phyloP scores from a whole-genome alignment of 495 filamentous ascomycete species.

The Penicillium parvum region DNA sequence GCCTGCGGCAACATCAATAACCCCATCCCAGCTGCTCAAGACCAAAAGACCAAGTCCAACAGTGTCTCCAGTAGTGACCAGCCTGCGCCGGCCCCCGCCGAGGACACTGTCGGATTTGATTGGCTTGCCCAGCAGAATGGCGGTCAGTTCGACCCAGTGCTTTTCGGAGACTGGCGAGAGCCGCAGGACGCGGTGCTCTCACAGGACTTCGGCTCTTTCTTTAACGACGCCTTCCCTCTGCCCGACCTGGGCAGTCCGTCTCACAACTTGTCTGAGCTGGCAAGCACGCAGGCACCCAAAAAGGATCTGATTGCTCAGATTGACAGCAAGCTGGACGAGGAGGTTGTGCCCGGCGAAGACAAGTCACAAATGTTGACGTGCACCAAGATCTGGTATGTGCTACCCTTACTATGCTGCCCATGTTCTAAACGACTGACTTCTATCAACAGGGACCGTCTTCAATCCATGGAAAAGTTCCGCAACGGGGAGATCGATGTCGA shows the following conservation, averaged over 20 bases:
- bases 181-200: conserved; percentile 69
- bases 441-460: conserved; percentile 76
- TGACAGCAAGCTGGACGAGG: conserved; percentile 62
- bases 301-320: conserved; percentile 69
- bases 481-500: conserved; percentile 91
- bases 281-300: conserved; percentile 49
- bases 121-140: conserved; percentile 81
- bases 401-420: neutral
- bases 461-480: conserved; percentile 79
- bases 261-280: conserved; percentile 53
- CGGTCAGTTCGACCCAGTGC: conserved; percentile 83
- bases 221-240: conserved; percentile 80
- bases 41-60: conserved; percentile 23
- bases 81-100: conserved; percentile 10
- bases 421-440: neutral
- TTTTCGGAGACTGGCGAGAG: conserved; percentile 93
- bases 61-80: conserved; percentile 29
- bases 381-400: conserved; percentile 84
- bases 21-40: conserved; percentile 52
- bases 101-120: conserved; percentile 50
- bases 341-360: conserved; percentile 63
- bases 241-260: conserved; percentile 73
- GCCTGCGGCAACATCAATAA: conserved; percentile 68
- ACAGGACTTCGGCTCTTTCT: conserved; percentile 72
- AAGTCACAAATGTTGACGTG: conserved; percentile 68